Conservation (phyloP, 2,329 filamentous ascomycete genomes). For the Teratosphaeria epicoccoides region DNA sequence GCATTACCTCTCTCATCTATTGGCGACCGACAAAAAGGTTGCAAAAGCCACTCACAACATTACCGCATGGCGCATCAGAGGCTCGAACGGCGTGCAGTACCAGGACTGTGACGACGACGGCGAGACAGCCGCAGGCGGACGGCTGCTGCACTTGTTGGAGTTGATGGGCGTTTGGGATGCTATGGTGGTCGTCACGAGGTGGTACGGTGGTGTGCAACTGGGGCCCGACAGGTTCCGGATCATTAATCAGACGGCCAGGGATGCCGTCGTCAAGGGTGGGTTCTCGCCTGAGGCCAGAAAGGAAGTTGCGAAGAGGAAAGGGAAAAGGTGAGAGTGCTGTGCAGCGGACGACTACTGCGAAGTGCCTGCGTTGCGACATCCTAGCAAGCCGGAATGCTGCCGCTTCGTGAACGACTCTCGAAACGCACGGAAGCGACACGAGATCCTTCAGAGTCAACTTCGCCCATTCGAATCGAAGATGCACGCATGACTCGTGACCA, state of each 20-base stretch:
- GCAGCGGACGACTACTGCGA: neutral
- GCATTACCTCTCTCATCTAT: slow-evolving; percentile 59
- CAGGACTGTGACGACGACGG: slow-evolving; percentile 97
- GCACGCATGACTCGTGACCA: too few relatives aligned
- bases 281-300: slow-evolving; percentile 47
- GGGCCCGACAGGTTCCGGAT: slow-evolving; percentile 82
- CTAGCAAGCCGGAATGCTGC: neutral
- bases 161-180: slow-evolving; percentile 89
- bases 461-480: too few relatives aligned
- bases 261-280: slow-evolving; percentile 69
- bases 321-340: slow-evolving; percentile 6
- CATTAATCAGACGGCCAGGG: slow-evolving; percentile 77
- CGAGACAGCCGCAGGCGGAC: slow-evolving; percentile 78
- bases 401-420: neutral
- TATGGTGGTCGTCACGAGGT: slow-evolving; percentile 84
- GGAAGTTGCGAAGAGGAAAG: slow-evolving; percentile 17
- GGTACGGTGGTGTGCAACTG: slow-evolving; percentile 87
- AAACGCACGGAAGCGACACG: too few relatives aligned
- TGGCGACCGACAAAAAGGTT: slow-evolving; percentile 72
- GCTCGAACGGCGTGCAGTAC: slow-evolving; percentile 41
- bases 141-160: slow-evolving; percentile 83
- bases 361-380: neutral
- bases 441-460: too few relatives aligned
- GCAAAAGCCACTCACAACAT: slow-evolving; percentile 92
- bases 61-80: slow-evolving; percentile 77